Evolutionary conservation across 257 asterid genomes (phyloP).

Genomic region (Solanum chilense): DNA sequence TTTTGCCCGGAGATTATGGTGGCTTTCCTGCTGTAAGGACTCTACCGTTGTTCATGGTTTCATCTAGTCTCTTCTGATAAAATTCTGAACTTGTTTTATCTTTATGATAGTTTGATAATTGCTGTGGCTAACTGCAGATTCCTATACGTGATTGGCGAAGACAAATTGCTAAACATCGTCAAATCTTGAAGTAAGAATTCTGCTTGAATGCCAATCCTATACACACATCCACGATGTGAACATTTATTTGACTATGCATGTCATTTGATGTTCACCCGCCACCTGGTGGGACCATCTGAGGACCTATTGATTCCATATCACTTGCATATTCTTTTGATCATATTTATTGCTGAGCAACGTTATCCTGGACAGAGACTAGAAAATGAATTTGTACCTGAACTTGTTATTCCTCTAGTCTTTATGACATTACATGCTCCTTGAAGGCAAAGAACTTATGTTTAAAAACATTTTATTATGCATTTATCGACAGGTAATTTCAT

Average conservation of each 20-base stretch:
- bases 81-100: background rate
- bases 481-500: background rate
- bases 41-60: background rate
- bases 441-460: background rate
- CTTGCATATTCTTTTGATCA: background rate
- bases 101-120: background rate
- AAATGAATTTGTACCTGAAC: background rate
- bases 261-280: background rate
- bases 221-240: background rate
- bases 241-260: background rate
- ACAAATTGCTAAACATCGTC: slow-evolving; percentile 46
- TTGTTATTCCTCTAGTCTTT: background rate
- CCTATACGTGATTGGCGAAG: slow-evolving; percentile 76
- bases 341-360: background rate
- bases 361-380: background rate
- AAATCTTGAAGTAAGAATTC: slow-evolving; percentile 15
- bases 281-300: background rate
- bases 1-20: slow-evolving; percentile 80
- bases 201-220: background rate
- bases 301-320: background rate
- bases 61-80: background rate
- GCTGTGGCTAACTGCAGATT: slow-evolving; percentile 29
- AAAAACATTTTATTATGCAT: background rate
- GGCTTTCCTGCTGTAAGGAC: slow-evolving; percentile 96
- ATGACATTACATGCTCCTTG: background rate